Base-by-base conservation (phyloP, 805 yeast genomes). In the Myxozyma neotropica region DNA sequence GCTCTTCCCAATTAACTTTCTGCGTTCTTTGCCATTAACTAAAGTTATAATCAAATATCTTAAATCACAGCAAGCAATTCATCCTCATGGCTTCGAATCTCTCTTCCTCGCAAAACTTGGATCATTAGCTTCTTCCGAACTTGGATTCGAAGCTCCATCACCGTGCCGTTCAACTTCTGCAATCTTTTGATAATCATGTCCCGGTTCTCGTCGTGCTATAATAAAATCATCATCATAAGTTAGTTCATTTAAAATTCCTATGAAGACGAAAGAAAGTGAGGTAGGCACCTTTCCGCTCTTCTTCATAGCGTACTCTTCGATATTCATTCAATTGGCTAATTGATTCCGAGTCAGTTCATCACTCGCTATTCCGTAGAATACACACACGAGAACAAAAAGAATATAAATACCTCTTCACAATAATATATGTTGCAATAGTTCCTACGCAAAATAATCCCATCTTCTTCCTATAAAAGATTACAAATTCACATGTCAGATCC, bases 131-230 rank as follows among this genome's bases (percentile, higher is more conserved):
- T 61, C 65, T 45, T 61, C 65, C 10, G 61, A 55, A 17, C 64
- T 58, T 13, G 65, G 65, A 36, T 54, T 58, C 35, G 65, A 57
- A n/a, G 65, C 65, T 1, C 65, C 65, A 35, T 54, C 65, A 35
- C 45, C 21, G 24, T 54, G 65, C 4, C 45, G 26, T 46, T 61
- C 65, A 8, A 58, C 61, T 43, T 61, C 65, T 15, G 65, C 61
- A 24, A 61, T 61, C 46, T 55, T 57, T 39, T 61, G 65, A 45
- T 51, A 61, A 8, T 31, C 51, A 26, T 60, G 64, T 7, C 57
- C 57, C 21, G 63, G 59, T 33, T 43, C 55, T 2, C 59, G 43
- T 5, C 35, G 36, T 17, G 44, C 63, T 59, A n/a, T n/a, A 17
- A 3, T 26, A n/a, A 38, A 4, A 13, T 29, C 26, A 17, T n/a